phyloP scores from a whole-genome alignment of 306 rosid genomes.

The Dryas alaskensis region DNA sequence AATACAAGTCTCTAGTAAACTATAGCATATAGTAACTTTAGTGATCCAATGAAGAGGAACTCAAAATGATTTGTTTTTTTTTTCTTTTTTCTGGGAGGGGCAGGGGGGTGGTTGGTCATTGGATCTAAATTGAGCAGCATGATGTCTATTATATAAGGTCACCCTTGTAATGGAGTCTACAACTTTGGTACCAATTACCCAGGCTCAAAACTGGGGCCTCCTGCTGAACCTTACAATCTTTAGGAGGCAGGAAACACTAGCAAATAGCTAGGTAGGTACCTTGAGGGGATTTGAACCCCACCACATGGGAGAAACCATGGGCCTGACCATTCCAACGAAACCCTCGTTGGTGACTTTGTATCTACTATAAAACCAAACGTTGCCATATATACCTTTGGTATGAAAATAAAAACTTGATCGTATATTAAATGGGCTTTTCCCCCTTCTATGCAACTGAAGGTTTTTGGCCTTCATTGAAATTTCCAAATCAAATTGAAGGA shows the following conservation, averaged over 20 bases:
- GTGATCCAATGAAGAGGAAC: too few relatives aligned
- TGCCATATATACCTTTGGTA: neutral
- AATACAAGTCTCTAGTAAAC: neutral
- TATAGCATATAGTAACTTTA: neutral
- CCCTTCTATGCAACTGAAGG: neutral
- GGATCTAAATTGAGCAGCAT: neutral
- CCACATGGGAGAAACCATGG: too few relatives aligned
- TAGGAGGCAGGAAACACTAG: too few relatives aligned
- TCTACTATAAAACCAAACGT: neutral
- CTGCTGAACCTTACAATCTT: too few relatives aligned
- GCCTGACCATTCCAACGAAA: too few relatives aligned
- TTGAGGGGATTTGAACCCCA: too few relatives aligned
- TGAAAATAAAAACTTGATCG: neutral
- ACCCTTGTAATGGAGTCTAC: neutral
- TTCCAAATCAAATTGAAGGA: neutral
- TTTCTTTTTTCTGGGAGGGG: too few relatives aligned
- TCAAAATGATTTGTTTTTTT: too few relatives aligned
- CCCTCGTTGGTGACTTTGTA: neutral
- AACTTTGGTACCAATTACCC: neutral
- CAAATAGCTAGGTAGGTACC: too few relatives aligned
- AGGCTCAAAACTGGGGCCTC: too few relatives aligned
- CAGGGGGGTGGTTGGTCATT: too few relatives aligned
- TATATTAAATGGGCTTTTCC: neutral
- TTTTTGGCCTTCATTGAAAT: neutral
- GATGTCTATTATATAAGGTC: neutral